These are phyloP conservation scores for Teratosphaeria gauchensis DNA, from an alignment of 2,329 filamentous ascomycete genomes.

Conservation along the genomic window DNA sequence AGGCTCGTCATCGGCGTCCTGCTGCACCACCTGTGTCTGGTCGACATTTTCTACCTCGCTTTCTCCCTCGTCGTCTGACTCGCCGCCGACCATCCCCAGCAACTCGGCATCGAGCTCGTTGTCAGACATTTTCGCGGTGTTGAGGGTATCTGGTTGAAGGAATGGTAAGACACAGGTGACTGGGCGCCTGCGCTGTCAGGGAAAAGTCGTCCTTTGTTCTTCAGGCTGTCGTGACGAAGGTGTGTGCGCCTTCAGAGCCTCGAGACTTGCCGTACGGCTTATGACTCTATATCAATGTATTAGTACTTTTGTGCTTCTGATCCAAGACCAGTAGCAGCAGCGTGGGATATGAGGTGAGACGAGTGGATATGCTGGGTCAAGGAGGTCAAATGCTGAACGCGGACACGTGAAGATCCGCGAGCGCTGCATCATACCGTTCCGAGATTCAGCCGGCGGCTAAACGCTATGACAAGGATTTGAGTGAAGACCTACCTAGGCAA, in stretches of 20 bases:
- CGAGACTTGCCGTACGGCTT: background rate
- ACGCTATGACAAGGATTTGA: no score
- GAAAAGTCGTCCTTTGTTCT: background rate
- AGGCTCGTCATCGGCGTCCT: slow-evolving; percentile 44
- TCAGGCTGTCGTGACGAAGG: background rate
- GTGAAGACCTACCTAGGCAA: no score
- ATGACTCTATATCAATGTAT: background rate
- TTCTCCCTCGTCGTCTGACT: slow-evolving; percentile 40
- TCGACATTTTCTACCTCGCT: slow-evolving; percentile 11
- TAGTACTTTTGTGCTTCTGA: background rate
- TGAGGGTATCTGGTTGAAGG: background rate
- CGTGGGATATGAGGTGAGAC: background rate
- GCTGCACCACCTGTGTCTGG: slow-evolving; percentile 47
- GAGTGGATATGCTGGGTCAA: background rate
- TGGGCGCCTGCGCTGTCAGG: background rate
- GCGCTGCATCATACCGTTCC: background rate
- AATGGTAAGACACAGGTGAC: background rate
- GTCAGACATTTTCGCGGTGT: slow-evolving; percentile 56
- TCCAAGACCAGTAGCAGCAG: background rate
- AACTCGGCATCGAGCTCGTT: slow-evolving; percentile 75
- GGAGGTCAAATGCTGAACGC: background rate
- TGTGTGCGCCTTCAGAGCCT: background rate
- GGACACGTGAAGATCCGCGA: background rate
- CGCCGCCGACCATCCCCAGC: slow-evolving; percentile 77
- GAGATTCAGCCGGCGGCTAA: background rate